phyloP scores from a whole-genome alignment of 2,329 filamentous ascomycete species.

The Sporothrix pallida region DNA sequence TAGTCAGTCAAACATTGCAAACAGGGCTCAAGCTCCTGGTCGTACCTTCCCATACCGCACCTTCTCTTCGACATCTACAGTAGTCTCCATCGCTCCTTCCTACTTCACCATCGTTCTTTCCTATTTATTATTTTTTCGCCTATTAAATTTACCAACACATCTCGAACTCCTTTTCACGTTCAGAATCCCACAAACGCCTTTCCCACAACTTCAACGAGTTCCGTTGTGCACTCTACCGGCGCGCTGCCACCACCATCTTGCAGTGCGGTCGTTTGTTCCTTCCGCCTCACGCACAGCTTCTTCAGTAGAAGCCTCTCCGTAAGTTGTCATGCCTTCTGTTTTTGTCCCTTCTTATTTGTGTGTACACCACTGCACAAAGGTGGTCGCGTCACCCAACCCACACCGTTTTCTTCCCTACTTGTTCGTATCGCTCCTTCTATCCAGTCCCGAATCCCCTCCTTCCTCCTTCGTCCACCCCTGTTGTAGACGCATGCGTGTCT shows the following conservation, averaged over 20 bases:
- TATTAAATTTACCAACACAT: too few species aligned
- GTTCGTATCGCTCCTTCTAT: not conserved
- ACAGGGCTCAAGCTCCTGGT: not conserved
- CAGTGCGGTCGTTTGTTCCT: not conserved
- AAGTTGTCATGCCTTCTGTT: not conserved
- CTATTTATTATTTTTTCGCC: not conserved
- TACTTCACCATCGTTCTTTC: not conserved
- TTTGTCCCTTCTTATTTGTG: not conserved
- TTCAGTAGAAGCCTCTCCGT: slow-evolving; percentile 12
- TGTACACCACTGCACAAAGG: not conserved
- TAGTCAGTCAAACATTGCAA: too few species aligned
- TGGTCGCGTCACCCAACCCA: not conserved
- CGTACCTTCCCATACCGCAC: not conserved
- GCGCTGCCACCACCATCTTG: not conserved
- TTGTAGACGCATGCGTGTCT: not conserved
- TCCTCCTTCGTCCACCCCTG: slow-evolving; percentile 18
- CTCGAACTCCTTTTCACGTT: too few species aligned
- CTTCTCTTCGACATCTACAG: not conserved
- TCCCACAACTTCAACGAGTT: not conserved
- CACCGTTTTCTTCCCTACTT: not conserved
- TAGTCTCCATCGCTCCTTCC: not conserved
- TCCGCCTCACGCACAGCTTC: not conserved
- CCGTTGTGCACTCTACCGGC: not conserved
- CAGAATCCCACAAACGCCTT: too few species aligned
- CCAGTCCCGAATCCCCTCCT: not conserved